These are phyloP conservation scores for Podospora tetraspora DNA, from an alignment of 495 filamentous ascomycete genomes.

Conservation along the genomic window DNA sequence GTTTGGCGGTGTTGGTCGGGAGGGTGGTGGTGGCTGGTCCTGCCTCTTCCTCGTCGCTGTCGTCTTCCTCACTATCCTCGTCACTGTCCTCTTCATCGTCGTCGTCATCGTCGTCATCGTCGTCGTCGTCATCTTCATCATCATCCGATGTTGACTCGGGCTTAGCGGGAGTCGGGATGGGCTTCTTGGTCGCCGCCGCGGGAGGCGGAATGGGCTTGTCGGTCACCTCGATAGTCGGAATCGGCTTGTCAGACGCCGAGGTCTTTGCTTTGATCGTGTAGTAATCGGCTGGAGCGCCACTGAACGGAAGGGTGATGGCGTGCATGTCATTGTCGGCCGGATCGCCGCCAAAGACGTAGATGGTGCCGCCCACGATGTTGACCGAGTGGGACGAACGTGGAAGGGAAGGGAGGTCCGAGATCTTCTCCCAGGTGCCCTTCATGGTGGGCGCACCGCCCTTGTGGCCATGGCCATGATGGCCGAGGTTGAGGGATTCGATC, in stretches of 20 bases:
- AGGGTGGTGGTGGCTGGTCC: slow-evolving; percentile 20
- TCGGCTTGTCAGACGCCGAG: not conserved
- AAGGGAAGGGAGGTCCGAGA: slow-evolving; percentile 46
- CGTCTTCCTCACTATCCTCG: not conserved
- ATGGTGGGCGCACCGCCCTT: slow-evolving; percentile 24
- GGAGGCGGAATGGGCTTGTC: not conserved
- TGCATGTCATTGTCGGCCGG: slow-evolving; percentile 68
- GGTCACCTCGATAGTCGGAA: no score
- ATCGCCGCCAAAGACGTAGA: slow-evolving; percentile 66
- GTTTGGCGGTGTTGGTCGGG: slow-evolving; percentile 26
- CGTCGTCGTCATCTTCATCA: not conserved
- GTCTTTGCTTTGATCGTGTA: slow-evolving; percentile 46
- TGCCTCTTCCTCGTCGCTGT: slow-evolving; percentile 9
- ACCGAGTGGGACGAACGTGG: slow-evolving; percentile 66
- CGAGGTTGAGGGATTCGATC: slow-evolving; percentile 23
- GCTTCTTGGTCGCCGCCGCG: not conserved
- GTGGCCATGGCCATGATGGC: slow-evolving; percentile 13
- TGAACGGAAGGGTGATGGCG: slow-evolving; percentile 54
- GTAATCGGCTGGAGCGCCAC: slow-evolving; percentile 51
- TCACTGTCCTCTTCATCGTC: not conserved
- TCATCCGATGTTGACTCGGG: not conserved
- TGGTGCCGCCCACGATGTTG: slow-evolving; percentile 58
- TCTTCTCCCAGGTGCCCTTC: slow-evolving; percentile 56
- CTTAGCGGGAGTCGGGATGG: not conserved
- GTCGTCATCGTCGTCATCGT: slow-evolving; percentile 29